phyloP scores from a whole-genome alignment of 2,329 filamentous ascomycete species.

The Zasmidium citrigriseum region DNA sequence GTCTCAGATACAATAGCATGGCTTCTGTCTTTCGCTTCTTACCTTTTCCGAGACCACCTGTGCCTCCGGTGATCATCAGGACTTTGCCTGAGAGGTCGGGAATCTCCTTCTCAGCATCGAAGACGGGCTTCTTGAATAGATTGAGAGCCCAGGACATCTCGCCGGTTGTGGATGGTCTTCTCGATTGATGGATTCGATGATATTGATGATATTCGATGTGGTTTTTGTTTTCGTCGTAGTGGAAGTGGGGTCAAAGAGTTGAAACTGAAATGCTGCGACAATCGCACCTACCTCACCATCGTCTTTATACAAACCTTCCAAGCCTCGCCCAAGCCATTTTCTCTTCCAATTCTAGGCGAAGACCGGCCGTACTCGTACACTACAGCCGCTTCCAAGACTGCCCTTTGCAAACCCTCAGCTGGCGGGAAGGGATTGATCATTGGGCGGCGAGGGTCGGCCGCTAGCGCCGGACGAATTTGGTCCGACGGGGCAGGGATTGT shows the following conservation, averaged over 20 bases:
- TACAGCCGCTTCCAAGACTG: not conserved
- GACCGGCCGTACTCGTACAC: not conserved
- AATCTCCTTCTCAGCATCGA: conserved; percentile 28
- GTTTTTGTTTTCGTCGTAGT: not conserved
- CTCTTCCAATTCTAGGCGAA: not conserved
- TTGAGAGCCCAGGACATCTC: not conserved
- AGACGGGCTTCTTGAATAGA: conserved; percentile 14
- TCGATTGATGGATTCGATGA: not conserved
- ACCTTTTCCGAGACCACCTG: conserved; percentile 12
- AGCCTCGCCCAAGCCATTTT: not conserved
- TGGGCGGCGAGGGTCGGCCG: not conserved
- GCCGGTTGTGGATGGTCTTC: not conserved
- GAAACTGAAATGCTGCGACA: not conserved
- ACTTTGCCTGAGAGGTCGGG: conserved; percentile 31
- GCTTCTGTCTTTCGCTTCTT: too few relatives aligned
- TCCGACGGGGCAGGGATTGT: not conserved
- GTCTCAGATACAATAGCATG: too few relatives aligned
- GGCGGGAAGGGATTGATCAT: not conserved
- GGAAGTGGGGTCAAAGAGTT: not conserved
- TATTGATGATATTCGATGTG: not conserved
- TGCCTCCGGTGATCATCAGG: conserved; percentile 30
- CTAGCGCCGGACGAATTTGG: not conserved
- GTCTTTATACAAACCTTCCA: not conserved
- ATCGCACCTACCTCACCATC: not conserved
- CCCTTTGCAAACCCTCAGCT: not conserved